Conservation (phyloP, 176 grass and related monocot genomes). For the Oryza glumipatula region DNA sequence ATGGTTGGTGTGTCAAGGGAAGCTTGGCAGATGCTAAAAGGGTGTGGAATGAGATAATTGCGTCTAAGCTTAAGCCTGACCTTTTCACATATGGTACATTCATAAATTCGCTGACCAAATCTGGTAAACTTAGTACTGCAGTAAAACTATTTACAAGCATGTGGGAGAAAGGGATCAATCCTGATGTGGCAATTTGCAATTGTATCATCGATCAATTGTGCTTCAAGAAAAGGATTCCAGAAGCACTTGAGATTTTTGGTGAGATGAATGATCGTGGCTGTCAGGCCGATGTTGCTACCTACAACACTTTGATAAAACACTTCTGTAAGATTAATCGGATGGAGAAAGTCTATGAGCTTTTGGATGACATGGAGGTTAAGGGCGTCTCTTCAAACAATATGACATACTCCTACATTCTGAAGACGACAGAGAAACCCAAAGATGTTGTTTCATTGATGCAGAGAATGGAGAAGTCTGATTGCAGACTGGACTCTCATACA, state of each 20-base stretch:
- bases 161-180: slow-evolving; percentile 67
- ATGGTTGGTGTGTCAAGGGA: slow-evolving; percentile 82
- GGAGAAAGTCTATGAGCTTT: slow-evolving; percentile 64
- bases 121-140: slow-evolving; percentile 53
- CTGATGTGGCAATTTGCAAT: slow-evolving; percentile 70
- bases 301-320: slow-evolving; percentile 76
- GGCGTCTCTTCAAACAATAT: slow-evolving; percentile 56
- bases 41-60: slow-evolving; percentile 75
- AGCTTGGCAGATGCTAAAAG: slow-evolving; percentile 57
- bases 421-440: slow-evolving; percentile 47
- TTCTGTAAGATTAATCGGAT: slow-evolving; percentile 69
- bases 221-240: slow-evolving; percentile 78
- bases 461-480: slow-evolving; percentile 67
- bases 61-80: slow-evolving; percentile 54
- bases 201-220: slow-evolving; percentile 78
- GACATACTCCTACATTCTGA: slow-evolving; percentile 73
- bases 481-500: slow-evolving; percentile 56
- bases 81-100: slow-evolving; percentile 72
- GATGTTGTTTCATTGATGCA: slow-evolving; percentile 58
- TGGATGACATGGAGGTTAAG: slow-evolving; percentile 69
- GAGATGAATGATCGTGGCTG: slow-evolving; percentile 70
- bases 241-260: slow-evolving; percentile 67
- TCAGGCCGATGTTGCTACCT: slow-evolving; percentile 62
- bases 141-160: slow-evolving; percentile 65
- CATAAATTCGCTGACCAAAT: slow-evolving; percentile 67